These are phyloP conservation scores for Mycena polygramma DNA, from an alignment of 768 basidiomycete species.

Conservation along the genomic window DNA sequence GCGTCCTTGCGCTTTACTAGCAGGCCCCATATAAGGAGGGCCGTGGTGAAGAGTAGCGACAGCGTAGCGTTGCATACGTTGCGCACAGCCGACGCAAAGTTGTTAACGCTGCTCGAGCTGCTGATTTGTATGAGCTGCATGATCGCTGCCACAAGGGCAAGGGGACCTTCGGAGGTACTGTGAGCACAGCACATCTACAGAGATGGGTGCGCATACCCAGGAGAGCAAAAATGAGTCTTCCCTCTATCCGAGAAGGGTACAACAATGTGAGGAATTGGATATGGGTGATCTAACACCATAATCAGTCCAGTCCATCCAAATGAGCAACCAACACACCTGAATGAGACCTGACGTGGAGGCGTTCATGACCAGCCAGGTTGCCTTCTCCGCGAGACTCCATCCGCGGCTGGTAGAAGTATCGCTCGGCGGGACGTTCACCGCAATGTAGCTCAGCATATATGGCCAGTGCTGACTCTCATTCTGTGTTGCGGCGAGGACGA, in stretches of 20 bases:
- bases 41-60: conserved; percentile 92
- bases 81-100: conserved; percentile 79
- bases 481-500: conserved; percentile 73
- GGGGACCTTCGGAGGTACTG: conserved; percentile 65
- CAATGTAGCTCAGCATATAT: conserved; percentile 95
- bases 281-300: conserved; percentile 83
- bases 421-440: conserved; percentile 79
- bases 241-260: conserved; percentile 93
- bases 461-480: conserved; percentile 86
- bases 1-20: conserved; percentile 90
- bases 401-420: conserved; percentile 43
- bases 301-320: background rate
- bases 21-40: conserved; percentile 94
- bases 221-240: conserved; percentile 84
- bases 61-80: conserved; percentile 98
- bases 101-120: conserved; percentile 52
- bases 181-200: conserved; percentile 13
- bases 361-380: conserved; percentile 90
- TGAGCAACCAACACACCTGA: conserved; percentile 67
- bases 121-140: conserved; percentile 88
- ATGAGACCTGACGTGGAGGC: conserved; percentile 86
- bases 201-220: conserved; percentile 64
- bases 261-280: conserved; percentile 97
- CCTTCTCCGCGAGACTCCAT: conserved; percentile 77
- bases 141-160: conserved; percentile 85